Evolutionary conservation across 768 basidiomycete genomes (phyloP), one percentile per base, ranked within the genome.

Genomic region (Tulasnella sp.): DNA sequence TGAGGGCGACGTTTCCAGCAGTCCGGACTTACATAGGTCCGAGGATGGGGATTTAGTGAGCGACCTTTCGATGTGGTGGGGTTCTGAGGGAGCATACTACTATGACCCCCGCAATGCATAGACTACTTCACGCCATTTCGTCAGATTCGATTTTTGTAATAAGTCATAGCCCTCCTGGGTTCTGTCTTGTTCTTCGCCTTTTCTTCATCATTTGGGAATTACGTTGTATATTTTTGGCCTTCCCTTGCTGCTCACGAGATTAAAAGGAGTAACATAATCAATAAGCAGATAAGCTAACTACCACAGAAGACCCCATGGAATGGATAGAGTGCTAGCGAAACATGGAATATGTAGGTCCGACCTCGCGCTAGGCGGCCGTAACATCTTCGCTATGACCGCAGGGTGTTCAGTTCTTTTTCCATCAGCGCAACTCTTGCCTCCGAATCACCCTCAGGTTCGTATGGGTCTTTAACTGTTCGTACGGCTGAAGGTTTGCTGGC

Each of bases 321-420:
- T 26, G 42, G 48, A 55, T 75, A 46, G 46, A 75, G 35, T 26
- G 74, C 42, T 20, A 51, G 74, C 23, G 39, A 32, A 74, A 51
- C 51, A n/a, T n/a, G 51, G 5, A 51, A 20, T 11, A 51, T 44
- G 44, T n/a, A n/a, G 51, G n/a, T 51, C 23, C 6, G 7, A 23
- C 51, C 6, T n/a, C 29, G 57, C 26, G 11, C 32, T 29, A 29
- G 16, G 29, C 11, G 16, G 29, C 61, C 15, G 26, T 26, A 67
- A 57, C 55, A 15, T 67, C 61, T 32, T 35, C 61, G 6, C 32
- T 35, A 67, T 35, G 32, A 29, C 26, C 61, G 61, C 32, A 70
- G 35, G 42, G 46, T 77, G 70, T 77, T 77, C 15, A 70, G 11
- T 48, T 72, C 77, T 16, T 69, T 61, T 29, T 77, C 67, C n/a